Evolutionary conservation across 2,329 filamentous ascomycete genomes (phyloP).

Genomic region (Colletotrichum lindemuthianum): DNA sequence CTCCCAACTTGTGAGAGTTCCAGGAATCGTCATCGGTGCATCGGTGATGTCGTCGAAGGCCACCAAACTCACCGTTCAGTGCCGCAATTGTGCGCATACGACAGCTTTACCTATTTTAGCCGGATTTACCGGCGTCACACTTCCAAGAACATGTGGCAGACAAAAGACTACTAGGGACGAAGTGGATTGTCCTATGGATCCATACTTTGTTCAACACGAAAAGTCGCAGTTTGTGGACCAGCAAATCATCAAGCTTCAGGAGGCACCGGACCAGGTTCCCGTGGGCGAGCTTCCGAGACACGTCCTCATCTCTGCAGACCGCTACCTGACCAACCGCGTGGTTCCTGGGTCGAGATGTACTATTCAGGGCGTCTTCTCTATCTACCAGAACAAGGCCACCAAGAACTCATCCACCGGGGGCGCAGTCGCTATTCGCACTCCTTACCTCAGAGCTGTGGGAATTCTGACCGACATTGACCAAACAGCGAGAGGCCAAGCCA

Average conservation of each 20-base stretch:
- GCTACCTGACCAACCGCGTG: slow-evolving; percentile 94
- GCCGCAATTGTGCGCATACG: slow-evolving; percentile 82
- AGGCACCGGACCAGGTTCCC: slow-evolving; percentile 96
- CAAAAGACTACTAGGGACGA: slow-evolving; percentile 72
- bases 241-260: slow-evolving; percentile 97
- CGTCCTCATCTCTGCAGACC: slow-evolving; percentile 94
- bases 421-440: slow-evolving; percentile 94
- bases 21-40: slow-evolving; percentile 96
- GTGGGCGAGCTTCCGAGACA: slow-evolving; percentile 96
- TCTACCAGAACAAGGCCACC: slow-evolving; percentile 91
- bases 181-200: slow-evolving; percentile 88
- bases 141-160: slow-evolving; percentile 82
- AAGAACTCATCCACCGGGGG: slow-evolving; percentile 79
- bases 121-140: slow-evolving; percentile 86
- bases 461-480: slow-evolving; percentile 92
- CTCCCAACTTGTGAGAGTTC: slow-evolving; percentile 93
- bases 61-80: slow-evolving; percentile 85
- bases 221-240: slow-evolving; percentile 96
- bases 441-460: slow-evolving; percentile 91
- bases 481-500: slow-evolving; percentile 82
- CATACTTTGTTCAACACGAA: slow-evolving; percentile 96
- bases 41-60: slow-evolving; percentile 98
- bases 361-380: slow-evolving; percentile 96
- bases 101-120: slow-evolving; percentile 78
- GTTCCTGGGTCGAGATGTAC: slow-evolving; percentile 95